Conservation (phyloP, 78 protist species). For the Thecamonas trahens region DNA sequence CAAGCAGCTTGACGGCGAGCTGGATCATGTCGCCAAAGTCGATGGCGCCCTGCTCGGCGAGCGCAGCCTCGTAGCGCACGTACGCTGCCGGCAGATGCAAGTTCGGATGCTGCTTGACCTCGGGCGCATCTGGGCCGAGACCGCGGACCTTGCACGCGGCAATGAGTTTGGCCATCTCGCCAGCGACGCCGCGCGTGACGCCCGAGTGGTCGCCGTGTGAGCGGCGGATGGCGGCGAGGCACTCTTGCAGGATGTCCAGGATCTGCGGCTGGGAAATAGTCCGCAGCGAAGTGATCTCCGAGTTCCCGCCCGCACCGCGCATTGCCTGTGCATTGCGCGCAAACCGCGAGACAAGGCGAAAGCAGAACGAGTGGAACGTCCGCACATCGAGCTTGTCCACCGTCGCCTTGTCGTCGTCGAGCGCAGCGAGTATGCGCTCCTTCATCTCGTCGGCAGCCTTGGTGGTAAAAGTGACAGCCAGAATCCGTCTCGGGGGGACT, state of each 20-base stretch:
- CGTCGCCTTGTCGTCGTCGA: no score
- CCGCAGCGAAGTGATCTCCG: not conserved
- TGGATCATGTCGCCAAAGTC: slow-evolving; percentile 20
- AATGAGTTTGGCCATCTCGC: not conserved
- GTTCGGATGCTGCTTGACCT: not conserved
- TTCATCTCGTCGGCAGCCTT: slow-evolving; percentile 11
- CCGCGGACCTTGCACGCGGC: not conserved
- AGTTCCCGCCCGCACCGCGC: not conserved
- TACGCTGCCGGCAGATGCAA: not conserved
- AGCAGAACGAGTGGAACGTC: slow-evolving; percentile 11
- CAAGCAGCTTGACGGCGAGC: not conserved
- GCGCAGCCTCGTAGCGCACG: not conserved
- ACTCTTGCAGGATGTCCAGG: no score
- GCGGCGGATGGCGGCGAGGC: no score
- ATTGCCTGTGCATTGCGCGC: not conserved
- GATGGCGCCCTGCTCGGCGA: not conserved
- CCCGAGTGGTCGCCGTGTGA: no score
- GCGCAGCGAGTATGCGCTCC: not conserved
- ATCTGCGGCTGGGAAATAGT: no score
- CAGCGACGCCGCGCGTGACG: not conserved
- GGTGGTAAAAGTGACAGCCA: slow-evolving; percentile 24
- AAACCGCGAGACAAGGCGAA: not conserved
- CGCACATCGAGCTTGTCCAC: not conserved
- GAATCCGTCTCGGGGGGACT: not conserved
- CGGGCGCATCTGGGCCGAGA: not conserved